These are phyloP conservation scores for Nigrospora oryzae DNA, from an alignment of 2,329 filamentous ascomycete genomes.

Conservation along the genomic window DNA sequence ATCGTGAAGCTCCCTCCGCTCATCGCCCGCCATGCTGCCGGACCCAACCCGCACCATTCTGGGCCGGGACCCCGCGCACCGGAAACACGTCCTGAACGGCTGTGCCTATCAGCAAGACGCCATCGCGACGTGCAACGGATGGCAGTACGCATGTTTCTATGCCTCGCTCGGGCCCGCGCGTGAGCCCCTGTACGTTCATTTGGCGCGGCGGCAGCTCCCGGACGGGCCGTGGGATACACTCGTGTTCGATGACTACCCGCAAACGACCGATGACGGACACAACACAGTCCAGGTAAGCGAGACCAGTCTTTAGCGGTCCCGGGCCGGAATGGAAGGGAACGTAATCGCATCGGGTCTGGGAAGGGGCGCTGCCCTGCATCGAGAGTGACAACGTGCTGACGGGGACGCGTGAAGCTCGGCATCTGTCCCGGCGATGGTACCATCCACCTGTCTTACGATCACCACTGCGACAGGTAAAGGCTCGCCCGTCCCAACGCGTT, in stretches of 20 bases:
- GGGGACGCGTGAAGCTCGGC: conserved; percentile 22
- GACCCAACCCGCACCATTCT: conserved; percentile 22
- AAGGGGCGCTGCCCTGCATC: too few species aligned
- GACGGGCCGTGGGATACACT: conserved; percentile 33
- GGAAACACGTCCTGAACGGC: conserved; percentile 31
- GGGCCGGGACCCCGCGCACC: conserved; percentile 25
- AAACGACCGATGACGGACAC: conserved; percentile 41
- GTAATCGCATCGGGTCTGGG: too few species aligned
- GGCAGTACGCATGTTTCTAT: conserved; percentile 41
- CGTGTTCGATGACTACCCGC: conserved; percentile 38
- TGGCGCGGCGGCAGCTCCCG: conserved; percentile 33
- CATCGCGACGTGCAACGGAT: conserved; percentile 34
- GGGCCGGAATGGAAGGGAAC: not conserved
- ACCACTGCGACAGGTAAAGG: conserved; percentile 32
- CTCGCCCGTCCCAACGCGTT: not conserved
- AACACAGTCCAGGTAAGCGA: conserved; percentile 37
- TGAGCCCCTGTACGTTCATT: conserved; percentile 32
- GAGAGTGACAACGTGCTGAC: not conserved
- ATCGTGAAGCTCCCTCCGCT: too few species aligned
- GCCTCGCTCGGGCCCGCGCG: conserved; percentile 6
- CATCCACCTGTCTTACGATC: conserved; percentile 44
- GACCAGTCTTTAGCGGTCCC: not conserved
- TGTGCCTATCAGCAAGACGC: conserved; percentile 40
- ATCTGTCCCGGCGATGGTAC: conserved; percentile 40
- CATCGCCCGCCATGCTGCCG: conserved; percentile 13